These are phyloP conservation scores for Skeletonema tropicum DNA, from an alignment of 108 stramenopile genomes.

Conservation along the genomic window DNA sequence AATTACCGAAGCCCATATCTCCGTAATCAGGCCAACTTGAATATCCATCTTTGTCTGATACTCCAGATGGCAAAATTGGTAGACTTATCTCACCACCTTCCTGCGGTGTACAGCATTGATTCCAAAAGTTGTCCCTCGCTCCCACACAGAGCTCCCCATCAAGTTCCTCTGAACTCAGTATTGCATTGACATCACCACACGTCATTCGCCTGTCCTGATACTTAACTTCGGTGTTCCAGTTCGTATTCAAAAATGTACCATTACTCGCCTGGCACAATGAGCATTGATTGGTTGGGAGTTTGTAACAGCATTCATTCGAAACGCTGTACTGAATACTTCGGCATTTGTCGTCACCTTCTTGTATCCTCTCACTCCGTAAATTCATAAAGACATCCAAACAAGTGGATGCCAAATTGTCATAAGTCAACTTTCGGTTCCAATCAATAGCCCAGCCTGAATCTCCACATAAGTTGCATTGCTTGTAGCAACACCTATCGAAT, in stretches of 20 bases:
- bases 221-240: slow-evolving; percentile 46
- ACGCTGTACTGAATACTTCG: slow-evolving; percentile 38
- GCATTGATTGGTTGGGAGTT: slow-evolving; percentile 42
- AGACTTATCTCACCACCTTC: slow-evolving; percentile 38
- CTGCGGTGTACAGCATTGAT: slow-evolving; percentile 45
- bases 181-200: slow-evolving; percentile 51
- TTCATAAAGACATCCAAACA: slow-evolving; percentile 48
- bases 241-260: slow-evolving; percentile 52
- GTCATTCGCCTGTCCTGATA: slow-evolving; percentile 36
- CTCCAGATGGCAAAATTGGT: slow-evolving; percentile 26
- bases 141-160: slow-evolving; percentile 36
- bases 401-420: slow-evolving; percentile 44
- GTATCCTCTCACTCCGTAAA: slow-evolving; percentile 39
- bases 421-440: slow-evolving; percentile 42
- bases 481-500: slow-evolving; percentile 42
- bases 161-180: slow-evolving; percentile 42
- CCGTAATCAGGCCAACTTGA: slow-evolving; percentile 3
- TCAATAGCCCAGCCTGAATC: slow-evolving; percentile 33
- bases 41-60: slow-evolving; percentile 20
- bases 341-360: slow-evolving; percentile 42
- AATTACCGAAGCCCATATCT: not conserved
- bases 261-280: slow-evolving; percentile 39
- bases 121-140: slow-evolving; percentile 43
- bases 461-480: slow-evolving; percentile 42
- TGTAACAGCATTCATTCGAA: slow-evolving; percentile 40